Evolutionary conservation across 164 flowering plant species (phyloP).

Genomic region (Annona squamosa): DNA sequence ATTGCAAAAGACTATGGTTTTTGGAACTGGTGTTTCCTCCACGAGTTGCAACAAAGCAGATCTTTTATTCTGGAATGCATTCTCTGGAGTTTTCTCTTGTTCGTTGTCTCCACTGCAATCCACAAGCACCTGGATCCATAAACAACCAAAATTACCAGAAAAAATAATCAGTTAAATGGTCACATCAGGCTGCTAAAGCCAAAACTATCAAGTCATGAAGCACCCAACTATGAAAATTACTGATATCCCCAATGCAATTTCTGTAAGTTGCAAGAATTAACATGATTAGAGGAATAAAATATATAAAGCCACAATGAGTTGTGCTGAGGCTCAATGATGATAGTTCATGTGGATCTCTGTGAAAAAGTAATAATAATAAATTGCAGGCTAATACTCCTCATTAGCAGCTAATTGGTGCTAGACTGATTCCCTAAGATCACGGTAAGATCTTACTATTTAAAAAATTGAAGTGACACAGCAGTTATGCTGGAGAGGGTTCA

Average conservation of each 20-base stretch:
- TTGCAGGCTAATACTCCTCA: too few relatives aligned
- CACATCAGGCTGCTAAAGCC: background rate
- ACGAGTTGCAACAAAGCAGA: constrained; percentile 66
- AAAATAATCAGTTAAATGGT: constrained; percentile 6
- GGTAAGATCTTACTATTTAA: too few relatives aligned
- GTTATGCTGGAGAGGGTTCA: background rate
- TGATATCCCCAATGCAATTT: background rate
- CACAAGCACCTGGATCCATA: constrained; percentile 58
- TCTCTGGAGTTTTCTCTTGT: constrained; percentile 66
- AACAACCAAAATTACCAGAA: too few relatives aligned
- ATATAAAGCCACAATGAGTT: too few relatives aligned
- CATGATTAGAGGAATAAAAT: background rate
- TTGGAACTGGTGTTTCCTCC: constrained; percentile 59
- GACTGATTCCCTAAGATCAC: too few relatives aligned
- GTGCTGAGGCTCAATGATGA: too few relatives aligned
- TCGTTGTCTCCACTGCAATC: constrained; percentile 91
- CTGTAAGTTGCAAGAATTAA: too few relatives aligned
- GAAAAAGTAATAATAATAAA: too few relatives aligned
- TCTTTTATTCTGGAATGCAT: constrained; percentile 87
- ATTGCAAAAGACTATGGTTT: constrained; percentile 88
- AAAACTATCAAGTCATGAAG: background rate
- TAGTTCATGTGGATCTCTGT: too few relatives aligned
- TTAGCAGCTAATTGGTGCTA: too few relatives aligned
- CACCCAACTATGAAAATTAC: background rate
- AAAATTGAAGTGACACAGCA: background rate